Conservation (phyloP, 2,329 filamentous ascomycete genomes). For the Endoconidiophora polonica region DNA sequence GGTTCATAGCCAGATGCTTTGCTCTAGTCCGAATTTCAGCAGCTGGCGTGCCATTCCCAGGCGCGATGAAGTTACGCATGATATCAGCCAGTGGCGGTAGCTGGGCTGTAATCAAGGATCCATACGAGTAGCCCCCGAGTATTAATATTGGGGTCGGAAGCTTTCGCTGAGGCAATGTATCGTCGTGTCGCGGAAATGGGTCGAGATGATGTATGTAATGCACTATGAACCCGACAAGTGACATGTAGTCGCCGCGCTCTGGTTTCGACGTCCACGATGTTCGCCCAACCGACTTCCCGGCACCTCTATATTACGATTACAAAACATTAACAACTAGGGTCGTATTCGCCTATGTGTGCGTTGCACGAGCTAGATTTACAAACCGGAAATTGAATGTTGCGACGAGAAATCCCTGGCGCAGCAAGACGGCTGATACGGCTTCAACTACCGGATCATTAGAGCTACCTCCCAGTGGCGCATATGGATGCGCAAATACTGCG, state of each 20-base stretch:
- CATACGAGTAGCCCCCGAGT: slow-evolving; percentile 78
- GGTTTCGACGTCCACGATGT: slow-evolving; percentile 79
- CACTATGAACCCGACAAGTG: slow-evolving; percentile 63
- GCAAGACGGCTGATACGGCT: slow-evolving; percentile 43
- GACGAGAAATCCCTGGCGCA: slow-evolving; percentile 58
- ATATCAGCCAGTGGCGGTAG: slow-evolving; percentile 48
- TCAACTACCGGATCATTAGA: slow-evolving; percentile 70
- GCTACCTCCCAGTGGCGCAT: slow-evolving; percentile 70
- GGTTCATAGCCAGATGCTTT: slow-evolving; percentile 46
- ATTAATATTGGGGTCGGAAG: slow-evolving; percentile 26
- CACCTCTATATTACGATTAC: slow-evolving; percentile 42
- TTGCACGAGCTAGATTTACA: neutral
- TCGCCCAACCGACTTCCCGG: slow-evolving; percentile 52
- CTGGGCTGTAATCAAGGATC: slow-evolving; percentile 61
- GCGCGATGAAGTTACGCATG: slow-evolving; percentile 38
- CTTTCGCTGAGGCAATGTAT: neutral
- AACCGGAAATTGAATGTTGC: slow-evolving; percentile 81
- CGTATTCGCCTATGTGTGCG: too few relatives aligned
- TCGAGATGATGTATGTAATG: slow-evolving; percentile 52
- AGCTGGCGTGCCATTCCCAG: slow-evolving; percentile 37
- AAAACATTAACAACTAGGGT: neutral
- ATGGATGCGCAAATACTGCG: slow-evolving; percentile 71
- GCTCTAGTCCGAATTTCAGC: slow-evolving; percentile 58
- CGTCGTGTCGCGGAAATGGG: slow-evolving; percentile 17
- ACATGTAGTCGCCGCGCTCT: slow-evolving; percentile 68